A percentile compares a stretch with the other conserved stretches of the same genome.
Conservation (phyloP, 768 basidiomycete genomes). For the Grammothele lineata region DNA sequence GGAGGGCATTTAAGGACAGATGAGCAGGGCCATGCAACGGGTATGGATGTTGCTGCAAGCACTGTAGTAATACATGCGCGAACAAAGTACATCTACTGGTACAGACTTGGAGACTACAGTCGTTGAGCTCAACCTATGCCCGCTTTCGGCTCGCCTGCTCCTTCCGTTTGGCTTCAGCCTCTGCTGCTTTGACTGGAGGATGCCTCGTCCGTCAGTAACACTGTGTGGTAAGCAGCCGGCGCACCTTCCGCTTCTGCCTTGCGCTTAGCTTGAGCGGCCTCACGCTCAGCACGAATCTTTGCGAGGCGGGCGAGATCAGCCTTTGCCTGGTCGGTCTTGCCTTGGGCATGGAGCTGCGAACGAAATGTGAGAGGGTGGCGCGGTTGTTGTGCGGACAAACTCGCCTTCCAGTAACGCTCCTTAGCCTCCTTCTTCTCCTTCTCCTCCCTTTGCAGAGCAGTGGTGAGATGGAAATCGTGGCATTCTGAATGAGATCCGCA, state of each 20-base stretch:
- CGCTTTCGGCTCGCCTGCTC: constrained; percentile 7
- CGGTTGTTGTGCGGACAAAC: constrained; percentile 7
- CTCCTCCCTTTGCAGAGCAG: constrained; percentile 77
- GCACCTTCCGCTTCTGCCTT: constrained; percentile 86
- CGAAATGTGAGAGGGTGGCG: not conserved
- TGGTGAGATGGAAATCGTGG: not conserved
- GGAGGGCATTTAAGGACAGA: too few relatives aligned
- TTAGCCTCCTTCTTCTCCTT: constrained; percentile 91
- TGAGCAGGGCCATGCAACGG: too few relatives aligned
- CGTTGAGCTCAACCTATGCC: not conserved
- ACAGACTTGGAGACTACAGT: too few relatives aligned
- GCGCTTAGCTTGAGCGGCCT: constrained; percentile 81
- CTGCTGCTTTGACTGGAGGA: constrained; percentile 64
- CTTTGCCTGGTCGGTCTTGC: constrained; percentile 91
- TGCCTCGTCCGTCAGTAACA: too few relatives aligned
- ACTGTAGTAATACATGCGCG: not conserved
- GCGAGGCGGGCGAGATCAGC: constrained; percentile 81
- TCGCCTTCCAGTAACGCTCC: constrained; percentile 83
- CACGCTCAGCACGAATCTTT: constrained; percentile 84
- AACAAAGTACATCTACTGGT: not conserved
- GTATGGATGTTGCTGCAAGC: too few relatives aligned
- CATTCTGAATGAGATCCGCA: constrained; percentile 22
- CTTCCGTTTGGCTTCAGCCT: constrained; percentile 56
- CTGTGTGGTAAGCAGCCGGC: too few relatives aligned
- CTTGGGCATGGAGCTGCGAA: constrained; percentile 67